phyloP scores from a whole-genome alignment of 768 basidiomycete species.

The Pleurotus sapidus region DNA sequence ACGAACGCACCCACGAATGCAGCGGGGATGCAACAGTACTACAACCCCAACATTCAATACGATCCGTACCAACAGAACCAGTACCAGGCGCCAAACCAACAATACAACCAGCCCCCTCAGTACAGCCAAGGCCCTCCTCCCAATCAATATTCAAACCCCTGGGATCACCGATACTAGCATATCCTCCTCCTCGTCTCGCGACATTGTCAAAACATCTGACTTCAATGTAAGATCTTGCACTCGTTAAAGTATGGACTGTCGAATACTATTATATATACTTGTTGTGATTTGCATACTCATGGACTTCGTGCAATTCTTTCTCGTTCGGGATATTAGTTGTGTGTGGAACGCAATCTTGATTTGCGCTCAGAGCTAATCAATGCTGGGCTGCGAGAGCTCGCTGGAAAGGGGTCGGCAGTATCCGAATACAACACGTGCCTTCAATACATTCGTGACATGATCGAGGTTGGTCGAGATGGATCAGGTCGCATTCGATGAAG shows the following conservation, averaged over 20 bases:
- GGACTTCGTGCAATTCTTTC: no score
- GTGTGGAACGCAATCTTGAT: no score
- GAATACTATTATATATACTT: no score
- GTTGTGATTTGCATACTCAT: no score
- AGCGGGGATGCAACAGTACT: background rate
- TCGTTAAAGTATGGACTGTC: no score
- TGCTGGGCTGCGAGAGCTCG: no score
- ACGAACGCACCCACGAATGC: background rate
- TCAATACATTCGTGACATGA: background rate
- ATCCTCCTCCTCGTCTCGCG: no score
- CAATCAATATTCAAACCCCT: slow-evolving; percentile 5
- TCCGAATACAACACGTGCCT: background rate
- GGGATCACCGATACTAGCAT: slow-evolving; percentile 7
- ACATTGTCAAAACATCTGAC: no score
- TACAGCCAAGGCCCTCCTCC: background rate
- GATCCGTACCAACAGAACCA: slow-evolving; percentile 1
- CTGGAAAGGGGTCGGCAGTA: no score
- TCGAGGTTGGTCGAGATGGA: slow-evolving; percentile 5
- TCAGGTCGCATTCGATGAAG: slow-evolving; percentile 3
- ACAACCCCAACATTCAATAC: slow-evolving; percentile 6
- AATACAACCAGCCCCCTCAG: background rate
- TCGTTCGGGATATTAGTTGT: no score
- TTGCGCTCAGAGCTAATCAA: no score
- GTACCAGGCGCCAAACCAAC: background rate
- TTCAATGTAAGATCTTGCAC: no score